Conservation (phyloP, 441 rosid species). For the Raphanus hybrid region DNA sequence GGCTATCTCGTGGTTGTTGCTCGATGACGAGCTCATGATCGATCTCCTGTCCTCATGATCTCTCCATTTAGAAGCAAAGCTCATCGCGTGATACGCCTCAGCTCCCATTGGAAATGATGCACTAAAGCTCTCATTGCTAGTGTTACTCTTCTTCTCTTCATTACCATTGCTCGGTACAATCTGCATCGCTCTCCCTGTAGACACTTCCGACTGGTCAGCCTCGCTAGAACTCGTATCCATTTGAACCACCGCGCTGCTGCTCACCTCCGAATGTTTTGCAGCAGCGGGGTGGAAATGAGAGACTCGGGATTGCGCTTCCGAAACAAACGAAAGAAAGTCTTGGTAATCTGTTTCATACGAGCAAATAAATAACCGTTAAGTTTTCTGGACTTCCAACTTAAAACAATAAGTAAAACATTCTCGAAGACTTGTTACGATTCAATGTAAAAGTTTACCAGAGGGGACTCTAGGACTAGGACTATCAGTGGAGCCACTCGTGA, state of each 20-base stretch:
- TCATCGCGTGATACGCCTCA: too few species aligned
- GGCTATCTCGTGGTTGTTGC: slow-evolving; percentile 42
- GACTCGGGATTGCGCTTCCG: slow-evolving; percentile 42
- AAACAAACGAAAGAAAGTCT: slow-evolving; percentile 35
- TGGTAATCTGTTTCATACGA: slow-evolving; percentile 30
- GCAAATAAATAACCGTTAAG: background rate
- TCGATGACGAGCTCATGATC: too few species aligned
- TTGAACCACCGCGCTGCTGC: slow-evolving; percentile 16
- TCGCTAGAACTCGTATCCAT: slow-evolving; percentile 42
- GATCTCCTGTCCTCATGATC: too few species aligned
- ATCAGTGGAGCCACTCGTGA: slow-evolving; percentile 49
- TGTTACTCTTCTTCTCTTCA: too few species aligned
- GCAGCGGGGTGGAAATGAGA: background rate
- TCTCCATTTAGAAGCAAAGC: too few species aligned
- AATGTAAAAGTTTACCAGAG: slow-evolving; percentile 48
- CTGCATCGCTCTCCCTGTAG: slow-evolving; percentile 27
- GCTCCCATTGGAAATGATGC: too few species aligned
- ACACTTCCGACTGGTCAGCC: slow-evolving; percentile 27
- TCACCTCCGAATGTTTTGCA: slow-evolving; percentile 9
- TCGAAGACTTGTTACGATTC: background rate
- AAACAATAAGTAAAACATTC: background rate
- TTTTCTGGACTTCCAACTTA: background rate
- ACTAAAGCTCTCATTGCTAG: too few species aligned
- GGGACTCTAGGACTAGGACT: slow-evolving; percentile 52
- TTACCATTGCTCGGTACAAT: slow-evolving; percentile 4